Evolutionary conservation across 495 filamentous ascomycete species (phyloP).

Genomic region (Podospora pseudocomata): DNA sequence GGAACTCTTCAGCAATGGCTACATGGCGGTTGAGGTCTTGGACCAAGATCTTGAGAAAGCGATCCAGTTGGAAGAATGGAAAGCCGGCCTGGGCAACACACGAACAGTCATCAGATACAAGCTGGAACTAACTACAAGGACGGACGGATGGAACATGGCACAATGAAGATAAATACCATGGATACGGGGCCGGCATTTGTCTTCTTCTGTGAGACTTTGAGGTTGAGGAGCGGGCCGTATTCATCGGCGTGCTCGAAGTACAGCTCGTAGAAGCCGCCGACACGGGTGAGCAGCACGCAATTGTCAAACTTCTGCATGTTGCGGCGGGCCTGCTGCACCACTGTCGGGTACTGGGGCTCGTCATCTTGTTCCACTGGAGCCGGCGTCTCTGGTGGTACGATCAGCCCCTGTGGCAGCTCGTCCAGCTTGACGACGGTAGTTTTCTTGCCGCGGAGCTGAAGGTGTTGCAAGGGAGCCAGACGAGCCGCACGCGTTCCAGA

Average conservation of each 20-base stretch:
- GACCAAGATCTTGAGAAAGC: conserved; percentile 87
- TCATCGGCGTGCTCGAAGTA: conserved; percentile 94
- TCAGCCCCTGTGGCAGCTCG: conserved; percentile 61
- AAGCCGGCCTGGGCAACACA: conserved; percentile 68
- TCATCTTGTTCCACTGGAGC: conserved; percentile 30
- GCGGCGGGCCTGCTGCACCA: conserved; percentile 81
- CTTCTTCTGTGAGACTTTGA: conserved; percentile 82
- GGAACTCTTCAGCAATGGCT: conserved; percentile 90
- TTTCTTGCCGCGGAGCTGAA: conserved; percentile 33
- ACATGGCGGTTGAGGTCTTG: conserved; percentile 87
- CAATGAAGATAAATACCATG: conserved; percentile 56
- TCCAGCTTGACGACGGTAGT: conserved; percentile 57
- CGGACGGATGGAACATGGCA: conserved; percentile 4
- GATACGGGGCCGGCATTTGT: conserved; percentile 69
- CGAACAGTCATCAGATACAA: conserved; percentile 29
- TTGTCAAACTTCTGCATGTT: conserved; percentile 89
- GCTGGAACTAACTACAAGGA: conserved; percentile 7
- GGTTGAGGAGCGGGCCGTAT: conserved; percentile 75
- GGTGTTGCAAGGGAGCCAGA: conserved; percentile 5
- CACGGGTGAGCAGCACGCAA: conserved; percentile 83
- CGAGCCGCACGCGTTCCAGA: neutral
- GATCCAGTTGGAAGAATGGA: conserved; percentile 85
- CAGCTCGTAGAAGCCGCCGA: conserved; percentile 94
- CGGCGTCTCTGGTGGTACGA: conserved; percentile 31
- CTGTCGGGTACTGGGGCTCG: conserved; percentile 71